These are phyloP conservation scores for Gossypium arboreum DNA, from an alignment of 345 rosid species.

Conservation along the genomic window DNA sequence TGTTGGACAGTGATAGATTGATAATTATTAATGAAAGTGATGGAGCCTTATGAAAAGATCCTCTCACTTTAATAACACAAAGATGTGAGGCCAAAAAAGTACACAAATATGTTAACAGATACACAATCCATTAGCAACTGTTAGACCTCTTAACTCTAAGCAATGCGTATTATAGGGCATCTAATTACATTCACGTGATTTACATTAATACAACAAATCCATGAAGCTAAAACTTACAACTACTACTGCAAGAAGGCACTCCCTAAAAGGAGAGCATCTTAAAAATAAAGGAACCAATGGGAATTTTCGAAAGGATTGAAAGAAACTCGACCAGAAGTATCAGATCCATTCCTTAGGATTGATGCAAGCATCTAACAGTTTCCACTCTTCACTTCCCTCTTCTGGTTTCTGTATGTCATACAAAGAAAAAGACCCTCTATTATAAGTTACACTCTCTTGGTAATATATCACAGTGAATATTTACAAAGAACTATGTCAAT, in stretches of 20 bases:
- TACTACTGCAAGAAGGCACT: background rate
- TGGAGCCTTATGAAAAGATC: background rate
- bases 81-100: background rate
- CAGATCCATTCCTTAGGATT: slow-evolving; percentile 95
- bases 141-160: background rate
- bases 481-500: background rate
- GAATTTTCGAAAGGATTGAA: background rate
- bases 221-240: background rate
- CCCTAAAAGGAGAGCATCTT: background rate
- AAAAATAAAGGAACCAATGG: background rate
- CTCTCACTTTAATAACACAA: background rate
- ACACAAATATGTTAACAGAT: background rate
- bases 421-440: background rate
- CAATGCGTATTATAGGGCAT: background rate
- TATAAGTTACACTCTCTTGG: slow-evolving; percentile 7
- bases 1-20: background rate
- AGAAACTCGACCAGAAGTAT: background rate
- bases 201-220: background rate
- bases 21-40: background rate
- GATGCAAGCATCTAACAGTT: slow-evolving; percentile 89
- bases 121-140: background rate
- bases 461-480: background rate
- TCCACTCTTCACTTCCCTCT: slow-evolving; percentile 98
- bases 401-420: slow-evolving; percentile 66
- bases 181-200: background rate